phyloP scores from a whole-genome alignment of 345 rosid genomes.

The Dipteronia dyeriana region DNA sequence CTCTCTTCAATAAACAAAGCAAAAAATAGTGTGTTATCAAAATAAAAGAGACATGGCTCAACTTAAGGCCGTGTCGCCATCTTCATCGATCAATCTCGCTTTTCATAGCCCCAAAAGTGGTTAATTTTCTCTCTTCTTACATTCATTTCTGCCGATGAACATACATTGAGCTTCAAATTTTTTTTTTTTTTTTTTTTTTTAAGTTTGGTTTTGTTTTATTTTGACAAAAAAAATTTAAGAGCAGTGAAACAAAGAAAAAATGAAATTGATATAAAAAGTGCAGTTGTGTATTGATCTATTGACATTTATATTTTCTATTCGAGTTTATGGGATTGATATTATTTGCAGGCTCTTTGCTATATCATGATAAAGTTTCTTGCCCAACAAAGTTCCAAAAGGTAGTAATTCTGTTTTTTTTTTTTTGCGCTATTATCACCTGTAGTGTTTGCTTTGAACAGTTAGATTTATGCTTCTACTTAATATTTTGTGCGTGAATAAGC shows the following conservation, averaged over 20 bases:
- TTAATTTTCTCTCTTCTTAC: neutral
- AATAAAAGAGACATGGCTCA: slow-evolving; percentile 30
- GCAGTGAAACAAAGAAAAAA: neutral
- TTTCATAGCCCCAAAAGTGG: slow-evolving; percentile 18
- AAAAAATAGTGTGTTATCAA: neutral
- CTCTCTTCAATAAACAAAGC: neutral
- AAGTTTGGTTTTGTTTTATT: neutral
- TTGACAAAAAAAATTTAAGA: neutral
- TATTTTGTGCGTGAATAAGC: neutral
- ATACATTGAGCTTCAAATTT: neutral
- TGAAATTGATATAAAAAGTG: neutral
- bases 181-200: too few species aligned
- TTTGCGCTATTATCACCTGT: neutral
- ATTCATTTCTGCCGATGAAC: neutral
- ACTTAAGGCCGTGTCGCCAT: slow-evolving; percentile 24
- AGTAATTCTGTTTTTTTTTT: neutral
- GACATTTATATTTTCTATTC: too few species aligned
- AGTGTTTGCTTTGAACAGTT: neutral
- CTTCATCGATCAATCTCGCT: slow-evolving; percentile 21
- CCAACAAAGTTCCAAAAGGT: slow-evolving; percentile 29
- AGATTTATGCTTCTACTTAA: neutral
- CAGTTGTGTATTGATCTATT: neutral
- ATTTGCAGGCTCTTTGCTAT: slow-evolving; percentile 20
- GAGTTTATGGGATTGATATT: slow-evolving; percentile 6
- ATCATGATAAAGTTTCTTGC: slow-evolving; percentile 19